Evolutionary conservation across 1,284 basidiomycete species (phyloP).

Genomic region (Cryptococcus hybrid): DNA sequence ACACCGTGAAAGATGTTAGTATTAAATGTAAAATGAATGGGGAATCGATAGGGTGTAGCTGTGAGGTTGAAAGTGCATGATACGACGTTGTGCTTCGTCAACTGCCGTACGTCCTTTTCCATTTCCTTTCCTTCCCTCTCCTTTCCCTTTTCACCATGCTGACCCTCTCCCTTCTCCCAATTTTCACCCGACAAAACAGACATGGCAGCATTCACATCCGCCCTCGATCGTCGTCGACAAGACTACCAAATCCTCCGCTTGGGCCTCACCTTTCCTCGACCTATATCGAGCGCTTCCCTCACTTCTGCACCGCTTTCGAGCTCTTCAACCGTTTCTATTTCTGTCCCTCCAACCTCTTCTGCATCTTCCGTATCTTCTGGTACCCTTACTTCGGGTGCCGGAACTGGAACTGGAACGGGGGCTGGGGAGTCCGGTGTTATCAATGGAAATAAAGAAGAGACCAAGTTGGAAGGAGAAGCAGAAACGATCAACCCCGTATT

Average conservation of each 20-base stretch:
- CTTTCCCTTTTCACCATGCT: not conserved
- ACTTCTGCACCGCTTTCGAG: not conserved
- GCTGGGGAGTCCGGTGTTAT: not conserved
- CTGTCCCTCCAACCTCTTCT: no score
- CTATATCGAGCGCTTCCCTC: not conserved
- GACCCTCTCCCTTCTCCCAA: conserved; percentile 10
- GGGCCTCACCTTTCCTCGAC: conserved; percentile 28
- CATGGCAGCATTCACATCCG: conserved; percentile 57
- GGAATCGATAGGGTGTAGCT: conserved; percentile 43
- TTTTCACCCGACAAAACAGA: conserved; percentile 40
- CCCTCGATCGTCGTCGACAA: conserved; percentile 51
- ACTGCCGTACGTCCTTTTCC: conserved; percentile 56
- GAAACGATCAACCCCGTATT: conserved; percentile 22
- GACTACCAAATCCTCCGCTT: conserved; percentile 30
- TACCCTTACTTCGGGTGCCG: no score
- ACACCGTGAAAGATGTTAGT: not conserved
- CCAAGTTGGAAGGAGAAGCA: not conserved
- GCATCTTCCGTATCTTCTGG: no score
- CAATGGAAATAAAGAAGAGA: not conserved
- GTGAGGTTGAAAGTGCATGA: conserved; percentile 38
- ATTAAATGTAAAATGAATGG: not conserved
- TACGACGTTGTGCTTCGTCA: conserved; percentile 56
- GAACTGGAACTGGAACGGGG: no score
- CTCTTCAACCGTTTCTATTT: not conserved
- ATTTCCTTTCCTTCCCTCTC: no score